Evolutionary conservation across 2,329 filamentous ascomycete species (phyloP), one percentile per base, ranked within the genome.

Genomic region (Trichophyton rubrum): DNA sequence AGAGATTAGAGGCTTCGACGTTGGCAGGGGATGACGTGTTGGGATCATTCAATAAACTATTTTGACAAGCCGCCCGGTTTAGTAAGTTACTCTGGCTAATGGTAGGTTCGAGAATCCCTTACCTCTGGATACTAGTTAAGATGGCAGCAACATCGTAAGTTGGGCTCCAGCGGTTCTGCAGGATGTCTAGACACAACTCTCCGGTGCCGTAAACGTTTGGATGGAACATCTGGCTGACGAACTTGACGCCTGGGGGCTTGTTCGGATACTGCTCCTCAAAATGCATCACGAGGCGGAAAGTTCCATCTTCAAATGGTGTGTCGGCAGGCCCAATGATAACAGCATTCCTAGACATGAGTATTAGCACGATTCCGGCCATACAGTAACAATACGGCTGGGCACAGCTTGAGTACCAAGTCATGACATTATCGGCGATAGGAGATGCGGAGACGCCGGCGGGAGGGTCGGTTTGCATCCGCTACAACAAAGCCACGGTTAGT

Each of bases 391-490:
- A 43, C 6, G 40, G 61, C 59, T 43, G 35, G 51, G 22, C 5
- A 58, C 59, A 63, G 68, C 81, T 65, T 81, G 22, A 24, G 22
- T 24, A 95, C 90, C 90, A 96, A 57, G 89, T 95, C 90, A 96
- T 96, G 69, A 96, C 90, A 79, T 96, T 96, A 71, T 96, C 90
- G 63, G 92, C 90, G 55, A 97, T 88, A 5, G 93, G 93, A 59
- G 91, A 97, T 15, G 93, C 93, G 66, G 92, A 97, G 59, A 99
- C 92, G 62, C 93, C 93, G 58, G 92, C 92, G 8, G 93, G 93
- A 73, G 93, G 93, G 72, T 99, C 93, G 53, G 92, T 97, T 79
- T 99, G 93, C 92, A 99, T 99, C 76, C 93, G 90, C 91, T 96
- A 17, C 9, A 47, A 3, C 72, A 17, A 7, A 17, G 40, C 17